Base-by-base conservation (phyloP, 192 early-diverging fungal species). In the Entomortierella lignicola region DNA sequence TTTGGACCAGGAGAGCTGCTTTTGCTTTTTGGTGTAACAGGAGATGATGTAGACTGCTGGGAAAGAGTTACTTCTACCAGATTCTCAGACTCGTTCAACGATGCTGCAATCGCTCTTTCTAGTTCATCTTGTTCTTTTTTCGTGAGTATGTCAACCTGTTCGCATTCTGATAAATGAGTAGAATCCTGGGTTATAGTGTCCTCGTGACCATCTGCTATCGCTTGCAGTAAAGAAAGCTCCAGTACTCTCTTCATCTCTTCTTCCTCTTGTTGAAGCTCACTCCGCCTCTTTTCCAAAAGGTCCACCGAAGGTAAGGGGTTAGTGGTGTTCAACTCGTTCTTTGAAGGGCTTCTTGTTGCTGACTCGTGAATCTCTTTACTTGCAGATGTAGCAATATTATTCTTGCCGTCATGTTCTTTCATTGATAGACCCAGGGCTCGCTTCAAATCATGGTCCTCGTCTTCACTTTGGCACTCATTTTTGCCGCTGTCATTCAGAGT, bases 171-270 rank as follows among this genome's bases (percentile, higher is more conserved):
- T 12, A 32, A 10, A 4, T 63, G 32, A 2, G 8, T 4, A 51
- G 4, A 17, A 51, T 39, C 30, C 11, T 50, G 29, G 21, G 4
- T 6, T 10, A 13, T 25, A 0, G 41, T 8, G 34, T 65, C 67
- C 4, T 70, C 68, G 48, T 66, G 67, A 2, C 75, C 68, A 37
- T 79, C 63, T 2, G 67, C 62, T 48, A 79, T 77, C 12, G 73
- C 73, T 27, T 77, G 31, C 1, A 77, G 29, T 6, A 47, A 21
- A 6, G 75, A 79, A n/a, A 77, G n/a, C 44, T 74, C 81, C 31
- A 82, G 48, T 12, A 69, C 69, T 30, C 41, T 61, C 11, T 66
- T 54, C 71, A 82, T 82, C 17, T 82, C 72, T 31, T 82, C 81
- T 11, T 75, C 81, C 37, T 82, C 72, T n/a, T 56, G 34, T 27